Evolutionary conservation across 768 basidiomycete genomes (phyloP).

Genomic region (Mycena vitilis): DNA sequence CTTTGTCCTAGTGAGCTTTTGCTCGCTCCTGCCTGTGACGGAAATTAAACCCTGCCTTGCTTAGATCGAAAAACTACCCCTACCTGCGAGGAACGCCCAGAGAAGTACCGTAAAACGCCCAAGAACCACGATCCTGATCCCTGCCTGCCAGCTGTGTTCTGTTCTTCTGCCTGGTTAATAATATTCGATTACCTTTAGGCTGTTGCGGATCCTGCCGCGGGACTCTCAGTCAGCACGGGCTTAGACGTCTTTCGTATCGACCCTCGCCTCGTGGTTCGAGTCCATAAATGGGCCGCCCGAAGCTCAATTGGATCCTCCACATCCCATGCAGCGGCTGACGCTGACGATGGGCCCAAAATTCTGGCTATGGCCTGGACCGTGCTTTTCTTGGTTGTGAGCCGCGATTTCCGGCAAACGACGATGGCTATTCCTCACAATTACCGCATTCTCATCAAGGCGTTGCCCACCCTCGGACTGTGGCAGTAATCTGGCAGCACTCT

Average conservation of each 20-base stretch:
- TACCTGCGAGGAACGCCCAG: background rate
- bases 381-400: background rate
- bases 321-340: no score
- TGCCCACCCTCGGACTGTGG: conserved; percentile 1
- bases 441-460: conserved; percentile 2
- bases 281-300: background rate
- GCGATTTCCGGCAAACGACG: conserved; percentile 2
- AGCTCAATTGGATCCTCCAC: background rate
- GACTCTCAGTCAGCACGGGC: background rate
- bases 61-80: background rate
- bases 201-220: conserved; percentile 18
- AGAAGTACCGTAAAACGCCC: background rate
- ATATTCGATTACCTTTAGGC: conserved; percentile 3
- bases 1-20: background rate
- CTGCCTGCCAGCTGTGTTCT: background rate
- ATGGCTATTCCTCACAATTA: conserved; percentile 3
- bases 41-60: background rate
- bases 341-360: background rate
- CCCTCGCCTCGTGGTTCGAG: background rate
- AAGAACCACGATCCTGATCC: conserved; percentile 4
- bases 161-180: background rate
- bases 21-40: background rate
- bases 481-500: conserved; percentile 1
- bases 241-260: no score
- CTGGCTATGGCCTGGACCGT: background rate